Base-by-base conservation (phyloP, 1,284 basidiomycete species). In the Xanthoconium separans region DNA sequence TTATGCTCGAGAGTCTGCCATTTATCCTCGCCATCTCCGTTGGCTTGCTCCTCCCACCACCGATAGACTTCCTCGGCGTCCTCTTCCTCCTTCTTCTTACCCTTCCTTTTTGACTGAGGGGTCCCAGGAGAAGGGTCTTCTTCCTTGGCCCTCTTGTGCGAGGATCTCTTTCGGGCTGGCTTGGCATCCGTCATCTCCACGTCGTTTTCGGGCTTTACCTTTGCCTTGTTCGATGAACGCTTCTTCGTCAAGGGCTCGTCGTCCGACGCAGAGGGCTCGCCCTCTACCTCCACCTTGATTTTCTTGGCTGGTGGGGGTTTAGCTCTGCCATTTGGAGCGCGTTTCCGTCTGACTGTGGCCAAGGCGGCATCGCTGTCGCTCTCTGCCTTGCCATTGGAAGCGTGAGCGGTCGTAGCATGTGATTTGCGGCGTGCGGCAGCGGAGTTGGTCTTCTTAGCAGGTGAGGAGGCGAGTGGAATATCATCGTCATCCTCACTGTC, bases 1-100 rank as follows among this genome's bases (percentile, higher is more conserved):
- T 84, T 88, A 74, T 99, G 97, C 67, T 94, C 87, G 45, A 99
- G 81, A 11, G 91, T 95, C 51, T 83, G 83, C 97, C 97, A 99
- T 73, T 98, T 95, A 60, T 84, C 77, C 29, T 84, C 79, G 6
- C 84, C 89, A 68, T 95, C 91, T 54, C 83, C 85, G 55, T 85
- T 77, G 22, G 75, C 76, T 62, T 87, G 79, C 43, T 76, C 74
- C 69, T 90, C 85, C 93, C 93, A 95, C 93, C 93, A 95, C 61
- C 83, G 82, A 70, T 83, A 92, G 42, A 83, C 76, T 52, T 87
- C 86, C 62, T 89, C 89, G 56, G 84, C 73, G 47, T 83, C 83
- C 56, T 86, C 77, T 63, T 79, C 82, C 65, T 85, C 83, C 30
- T 63, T 62, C 65, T 81, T 77, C 66, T 83, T 79, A 57, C 81